Evolutionary conservation across 257 asterid genomes (phyloP).

Genomic region (Buddleja alternifolia): DNA sequence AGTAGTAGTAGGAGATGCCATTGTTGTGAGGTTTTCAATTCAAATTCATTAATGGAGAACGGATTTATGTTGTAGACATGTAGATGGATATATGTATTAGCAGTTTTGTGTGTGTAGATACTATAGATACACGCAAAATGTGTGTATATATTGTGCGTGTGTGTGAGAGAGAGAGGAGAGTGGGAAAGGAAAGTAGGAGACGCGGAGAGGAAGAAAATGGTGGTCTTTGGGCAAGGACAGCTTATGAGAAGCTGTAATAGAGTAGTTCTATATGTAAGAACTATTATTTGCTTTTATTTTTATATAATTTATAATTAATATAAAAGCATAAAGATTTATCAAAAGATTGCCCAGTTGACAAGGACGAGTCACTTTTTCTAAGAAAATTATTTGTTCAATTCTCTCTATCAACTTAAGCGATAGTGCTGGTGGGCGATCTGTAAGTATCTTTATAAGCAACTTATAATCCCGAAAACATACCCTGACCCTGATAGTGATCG

Average conservation of each 20-base stretch:
- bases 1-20: conserved; percentile 31
- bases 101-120: neutral
- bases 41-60: conserved; percentile 32
- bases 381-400: too few relatives aligned
- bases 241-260: conserved; percentile 54
- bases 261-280: conserved; percentile 15
- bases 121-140: too few relatives aligned
- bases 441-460: too few relatives aligned
- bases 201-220: conserved; percentile 46
- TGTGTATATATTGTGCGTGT: neutral
- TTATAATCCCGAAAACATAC: too few relatives aligned
- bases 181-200: conserved; percentile 32
- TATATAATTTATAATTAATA: too few relatives aligned
- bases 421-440: too few relatives aligned
- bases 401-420: too few relatives aligned
- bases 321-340: too few relatives aligned
- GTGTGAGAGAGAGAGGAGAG: conserved; percentile 17
- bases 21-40: conserved; percentile 32
- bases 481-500: too few relatives aligned
- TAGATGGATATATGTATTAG: conserved; percentile 20
- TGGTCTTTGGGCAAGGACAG: conserved; percentile 42
- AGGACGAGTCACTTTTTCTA: too few relatives aligned
- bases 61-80: neutral
- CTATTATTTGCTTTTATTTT: neutral
- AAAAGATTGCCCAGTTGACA: too few relatives aligned